Base-by-base conservation (phyloP, 305 asterid species). In the Vinca major region DNA sequence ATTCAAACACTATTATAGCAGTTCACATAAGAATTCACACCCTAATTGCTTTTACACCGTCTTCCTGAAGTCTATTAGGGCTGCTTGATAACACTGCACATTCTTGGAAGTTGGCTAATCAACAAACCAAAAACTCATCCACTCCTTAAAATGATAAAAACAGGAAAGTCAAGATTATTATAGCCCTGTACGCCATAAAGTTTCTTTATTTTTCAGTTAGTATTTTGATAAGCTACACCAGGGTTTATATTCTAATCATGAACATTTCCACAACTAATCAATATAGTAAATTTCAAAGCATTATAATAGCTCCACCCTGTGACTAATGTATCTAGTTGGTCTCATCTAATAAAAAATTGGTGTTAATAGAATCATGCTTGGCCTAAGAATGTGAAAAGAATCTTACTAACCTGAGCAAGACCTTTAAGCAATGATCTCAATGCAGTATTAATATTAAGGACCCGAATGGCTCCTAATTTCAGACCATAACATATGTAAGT, bases 351-450 rank as follows among this genome's bases (percentile, higher is more conserved):
- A 6, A 67, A 60, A 43, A 68, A 21, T 17, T 13, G 26, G 9
- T 37, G 41, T 37, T 1, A 20, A 36, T 11, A 17, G 51, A 52
- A 63, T 13, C 17, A 53, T 33, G 43, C n/a, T 39, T 48, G 36
- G 16, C 49, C 21, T 4, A 33, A 39, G 48, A 41, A 4, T 19
- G 16, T 26, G 33, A 26, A 19, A 51, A 52, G 44, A 16, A n/a
- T 40, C 43, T 20, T 67, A 73, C 83, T 60, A 79, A 91, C 97
- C 93, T 91, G 95, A 5, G 86, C 82, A 78, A 86, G 86, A 50
- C 97, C 97, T 83, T 89, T 91, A 49, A 91, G 90, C 86, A 91
- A 73, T 47, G 97, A 89, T 74, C 97, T 84, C 84, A 86, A 77
- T 5, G 97, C 97, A 7, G 97, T 91, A 74, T 91, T 87, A 63